Conservation (phyloP, 2,329 filamentous ascomycete genomes). For the Elsinoe necatrix region DNA sequence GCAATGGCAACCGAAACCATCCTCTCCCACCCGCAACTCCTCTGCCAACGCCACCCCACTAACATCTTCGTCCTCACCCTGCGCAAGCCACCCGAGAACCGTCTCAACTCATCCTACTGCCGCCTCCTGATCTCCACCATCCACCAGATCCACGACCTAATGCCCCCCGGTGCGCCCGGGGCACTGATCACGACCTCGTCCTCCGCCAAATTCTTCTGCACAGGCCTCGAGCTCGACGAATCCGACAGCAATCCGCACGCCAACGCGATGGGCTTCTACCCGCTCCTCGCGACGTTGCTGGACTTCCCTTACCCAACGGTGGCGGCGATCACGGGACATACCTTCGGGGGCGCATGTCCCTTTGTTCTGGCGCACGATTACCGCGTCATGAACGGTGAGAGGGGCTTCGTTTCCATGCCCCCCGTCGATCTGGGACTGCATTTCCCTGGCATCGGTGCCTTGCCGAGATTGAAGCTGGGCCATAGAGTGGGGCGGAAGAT, state of each 20-base stretch:
- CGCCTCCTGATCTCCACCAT: background rate
- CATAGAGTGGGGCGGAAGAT: slow-evolving; percentile 37
- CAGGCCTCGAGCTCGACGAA: slow-evolving; percentile 33
- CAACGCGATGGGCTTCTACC: slow-evolving; percentile 31
- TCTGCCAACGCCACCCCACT: background rate
- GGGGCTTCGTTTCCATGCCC: slow-evolving; percentile 44
- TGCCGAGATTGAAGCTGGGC: slow-evolving; percentile 44
- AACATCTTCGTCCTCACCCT: slow-evolving; percentile 47
- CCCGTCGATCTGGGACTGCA: slow-evolving; percentile 48
- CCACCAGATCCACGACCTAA: slow-evolving; percentile 21
- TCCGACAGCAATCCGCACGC: slow-evolving; percentile 29
- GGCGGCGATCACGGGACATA: slow-evolving; percentile 42
- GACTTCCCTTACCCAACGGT: slow-evolving; percentile 38
- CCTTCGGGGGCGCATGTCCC: slow-evolving; percentile 43
- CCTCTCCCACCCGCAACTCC: slow-evolving; percentile 4
- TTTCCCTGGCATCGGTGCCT: slow-evolving; percentile 47
- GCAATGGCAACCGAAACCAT: background rate
- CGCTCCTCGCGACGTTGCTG: slow-evolving; percentile 29
- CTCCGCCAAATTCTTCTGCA: slow-evolving; percentile 46
- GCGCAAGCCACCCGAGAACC: slow-evolving; percentile 47
- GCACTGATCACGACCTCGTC: slow-evolving; percentile 47
- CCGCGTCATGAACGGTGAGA: slow-evolving; percentile 40
- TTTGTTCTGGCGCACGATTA: slow-evolving; percentile 42
- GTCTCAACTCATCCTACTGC: slow-evolving; percentile 26
- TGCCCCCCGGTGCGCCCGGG: slow-evolving; percentile 42